phyloP scores from a whole-genome alignment of 202 grass and related monocot species.

The Brachypodium distachyon region DNA sequence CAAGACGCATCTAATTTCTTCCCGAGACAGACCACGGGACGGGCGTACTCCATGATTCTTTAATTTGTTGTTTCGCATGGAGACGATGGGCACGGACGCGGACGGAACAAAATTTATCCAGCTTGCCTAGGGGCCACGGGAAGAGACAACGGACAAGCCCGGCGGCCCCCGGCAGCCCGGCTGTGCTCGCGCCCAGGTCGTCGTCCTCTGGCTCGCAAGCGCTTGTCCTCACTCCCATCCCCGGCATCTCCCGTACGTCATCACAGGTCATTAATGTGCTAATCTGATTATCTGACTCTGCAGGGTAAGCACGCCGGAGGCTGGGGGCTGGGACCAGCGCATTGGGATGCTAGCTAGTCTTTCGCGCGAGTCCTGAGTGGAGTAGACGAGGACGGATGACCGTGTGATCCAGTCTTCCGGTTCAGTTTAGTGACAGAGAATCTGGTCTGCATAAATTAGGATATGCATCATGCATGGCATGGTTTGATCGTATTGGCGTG shows the following conservation, averaged over 20 bases:
- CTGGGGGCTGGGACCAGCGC: background rate
- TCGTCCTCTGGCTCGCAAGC: background rate
- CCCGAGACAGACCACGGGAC: background rate
- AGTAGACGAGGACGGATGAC: background rate
- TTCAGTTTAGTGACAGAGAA: background rate
- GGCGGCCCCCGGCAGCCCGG: no score
- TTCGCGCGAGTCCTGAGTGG: background rate
- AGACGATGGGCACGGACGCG: conserved; percentile 10
- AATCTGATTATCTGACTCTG: background rate
- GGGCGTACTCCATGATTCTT: background rate
- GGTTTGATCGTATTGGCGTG: background rate
- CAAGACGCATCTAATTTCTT: background rate
- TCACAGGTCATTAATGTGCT: background rate
- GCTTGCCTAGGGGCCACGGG: conserved; percentile 3
- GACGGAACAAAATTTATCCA: background rate
- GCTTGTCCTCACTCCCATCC: conserved; percentile 4
- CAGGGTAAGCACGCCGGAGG: background rate
- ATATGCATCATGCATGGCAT: background rate
- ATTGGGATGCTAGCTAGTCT: background rate
- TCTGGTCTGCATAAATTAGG: background rate
- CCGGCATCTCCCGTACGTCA: conserved; percentile 19
- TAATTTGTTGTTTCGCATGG: conserved; percentile 26
- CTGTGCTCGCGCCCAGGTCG: background rate
- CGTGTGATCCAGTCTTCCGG: background rate
- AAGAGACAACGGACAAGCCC: conserved; percentile 18